Evolutionary conservation across 2,329 filamentous ascomycete species (phyloP), one percentile per base, ranked within the genome.

Genomic region (Diaporthe caulivora): DNA sequence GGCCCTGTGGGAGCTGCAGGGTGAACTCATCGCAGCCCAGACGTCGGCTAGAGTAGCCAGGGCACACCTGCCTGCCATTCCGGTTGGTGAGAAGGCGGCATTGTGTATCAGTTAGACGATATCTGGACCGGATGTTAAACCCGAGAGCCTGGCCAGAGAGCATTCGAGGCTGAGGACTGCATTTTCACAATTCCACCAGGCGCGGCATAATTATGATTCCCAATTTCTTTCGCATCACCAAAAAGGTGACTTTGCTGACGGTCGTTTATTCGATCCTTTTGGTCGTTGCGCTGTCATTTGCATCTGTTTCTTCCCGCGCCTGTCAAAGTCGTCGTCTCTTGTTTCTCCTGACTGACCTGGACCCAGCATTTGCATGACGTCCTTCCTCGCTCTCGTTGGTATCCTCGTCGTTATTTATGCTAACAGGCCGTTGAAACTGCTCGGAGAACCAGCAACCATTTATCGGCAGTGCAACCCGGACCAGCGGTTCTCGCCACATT

Each of bases 61-160:
- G 65, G 69, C 53, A 53, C 55, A 31, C 47, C 31, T 58, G 55
- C 47, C 47, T 71, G 69, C 9, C 29, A 47, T 62, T 37, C 53
- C 47, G 62, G 62, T 67, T 67, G 62, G 62, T 31, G 62, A 67
- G 62, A 67, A 53, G 29, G 40, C 62, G 62, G 62, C 62, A 26
- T 71, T 71, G 55, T 71, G 69, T 71, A 64, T 62, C 69, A 54
- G 69, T 54, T 71, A 71, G 55, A 71, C 69, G 34, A 71, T 44
- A 71, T 42, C 44, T 44, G 40, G 42, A 26, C 55, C 34, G 44
- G 34, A 53, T 42, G 42, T 18, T 29, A 62, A 42, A 71, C 55
- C 55, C 57, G 55, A 71, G n/a, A 53, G 68, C 42, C 44, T 62
- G 55, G 54, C 55, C 44, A 42, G 37, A 62, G 68, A 37, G 57